Evolutionary conservation across 768 basidiomycete genomes (phyloP).

Genomic region (Tulasnella sp.): DNA sequence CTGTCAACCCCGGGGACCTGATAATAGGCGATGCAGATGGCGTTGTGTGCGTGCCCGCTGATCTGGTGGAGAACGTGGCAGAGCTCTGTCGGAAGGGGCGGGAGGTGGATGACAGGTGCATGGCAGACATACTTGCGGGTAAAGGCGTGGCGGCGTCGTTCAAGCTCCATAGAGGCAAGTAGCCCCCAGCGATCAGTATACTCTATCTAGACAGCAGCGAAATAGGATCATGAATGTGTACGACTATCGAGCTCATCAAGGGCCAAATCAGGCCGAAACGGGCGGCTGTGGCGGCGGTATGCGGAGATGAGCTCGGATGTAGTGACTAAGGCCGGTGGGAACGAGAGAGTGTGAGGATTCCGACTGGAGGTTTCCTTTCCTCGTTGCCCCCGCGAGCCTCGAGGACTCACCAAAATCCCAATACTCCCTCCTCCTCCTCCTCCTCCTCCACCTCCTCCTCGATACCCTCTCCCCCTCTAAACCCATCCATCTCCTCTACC

Average conservation of each 20-base stretch:
- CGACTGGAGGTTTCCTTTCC: slow-evolving; percentile 11
- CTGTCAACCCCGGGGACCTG: slow-evolving; percentile 71
- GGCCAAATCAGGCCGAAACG: background rate
- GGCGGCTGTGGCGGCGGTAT: background rate
- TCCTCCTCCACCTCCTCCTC: background rate
- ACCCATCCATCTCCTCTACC: background rate
- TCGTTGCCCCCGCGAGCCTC: slow-evolving; percentile 14
- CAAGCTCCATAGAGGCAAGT: slow-evolving; percentile 59
- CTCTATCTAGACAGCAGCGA: background rate
- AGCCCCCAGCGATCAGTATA: background rate
- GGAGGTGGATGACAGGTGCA: slow-evolving; percentile 65
- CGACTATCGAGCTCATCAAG: slow-evolving; percentile 1
- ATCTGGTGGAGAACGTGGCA: slow-evolving; percentile 53
- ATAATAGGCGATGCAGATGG: slow-evolving; percentile 87
- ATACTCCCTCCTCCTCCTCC: background rate
- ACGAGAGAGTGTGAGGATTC: slow-evolving; percentile 4
- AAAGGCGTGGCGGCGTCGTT: slow-evolving; percentile 75
- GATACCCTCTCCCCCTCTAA: background rate
- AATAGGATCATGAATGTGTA: background rate
- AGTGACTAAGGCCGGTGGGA: background rate
- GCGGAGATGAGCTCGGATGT: background rate
- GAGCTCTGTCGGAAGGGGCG: slow-evolving; percentile 56
- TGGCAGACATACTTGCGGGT: slow-evolving; percentile 71
- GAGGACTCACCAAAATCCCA: slow-evolving; percentile 13
- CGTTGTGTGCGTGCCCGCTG: slow-evolving; percentile 72